phyloP scores from a whole-genome alignment of 1,139 yeast species.

The Blastobotrys serpentis region DNA sequence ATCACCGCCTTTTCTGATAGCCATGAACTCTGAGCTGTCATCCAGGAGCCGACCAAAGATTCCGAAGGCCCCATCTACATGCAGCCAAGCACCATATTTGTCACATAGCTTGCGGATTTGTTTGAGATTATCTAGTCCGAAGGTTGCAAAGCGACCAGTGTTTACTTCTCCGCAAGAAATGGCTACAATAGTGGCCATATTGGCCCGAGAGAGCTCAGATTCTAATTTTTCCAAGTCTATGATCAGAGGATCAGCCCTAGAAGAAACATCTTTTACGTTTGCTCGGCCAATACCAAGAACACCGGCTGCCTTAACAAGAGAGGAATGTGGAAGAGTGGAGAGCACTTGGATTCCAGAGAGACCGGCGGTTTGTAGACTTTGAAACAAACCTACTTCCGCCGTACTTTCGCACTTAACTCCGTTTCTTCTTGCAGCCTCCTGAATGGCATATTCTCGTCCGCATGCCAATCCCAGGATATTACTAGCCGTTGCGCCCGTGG shows the following conservation, averaged over 20 bases:
- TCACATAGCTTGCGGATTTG: conserved; percentile 29
- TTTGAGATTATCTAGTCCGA: conserved; percentile 11
- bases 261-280: conserved; percentile 21
- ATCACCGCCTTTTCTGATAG: conserved; percentile 22
- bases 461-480: conserved; percentile 30
- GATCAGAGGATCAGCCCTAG: conserved; percentile 25
- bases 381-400: conserved; percentile 21
- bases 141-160: conserved; percentile 30
- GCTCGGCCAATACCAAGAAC: conserved; percentile 31
- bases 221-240: conserved; percentile 27
- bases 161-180: conserved; percentile 33
- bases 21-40: conserved; percentile 15
- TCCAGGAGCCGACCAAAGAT: conserved; percentile 25
- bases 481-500: conserved; percentile 35
- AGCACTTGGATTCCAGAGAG: conserved; percentile 27
- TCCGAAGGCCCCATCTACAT: conserved; percentile 35
- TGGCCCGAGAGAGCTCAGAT: conserved; percentile 15
- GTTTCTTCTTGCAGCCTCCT: conserved; percentile 4
- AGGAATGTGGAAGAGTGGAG: conserved; percentile 29
- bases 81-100: conserved; percentile 33
- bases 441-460: conserved; percentile 28
- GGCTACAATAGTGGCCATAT: conserved; percentile 25
- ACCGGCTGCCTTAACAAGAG: conserved; percentile 30
- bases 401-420: not conserved
- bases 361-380: conserved; percentile 23